Evolutionary conservation across 768 basidiomycete species (phyloP), one percentile per base, ranked within the genome.

Genomic region (Termitomyces heimii): DNA sequence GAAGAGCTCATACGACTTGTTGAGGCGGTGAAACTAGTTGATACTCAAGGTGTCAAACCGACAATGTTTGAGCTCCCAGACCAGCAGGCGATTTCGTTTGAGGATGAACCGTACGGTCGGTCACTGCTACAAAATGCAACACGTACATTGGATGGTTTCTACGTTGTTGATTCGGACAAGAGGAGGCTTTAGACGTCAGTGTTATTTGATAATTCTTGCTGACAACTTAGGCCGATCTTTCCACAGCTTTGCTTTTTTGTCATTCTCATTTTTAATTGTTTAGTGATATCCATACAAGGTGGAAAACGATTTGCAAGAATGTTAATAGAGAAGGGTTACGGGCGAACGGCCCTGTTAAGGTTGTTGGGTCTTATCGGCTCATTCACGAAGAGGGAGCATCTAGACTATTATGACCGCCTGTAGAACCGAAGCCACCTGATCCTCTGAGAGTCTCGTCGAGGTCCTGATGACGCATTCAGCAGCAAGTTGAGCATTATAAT

Each of bases 391-490:
- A 56, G 10, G 63, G 60, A 52, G 57, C 65, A 63, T 62, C 73
- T 34, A 89, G 70, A n/a, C 74, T 67, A 8, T 60, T 72, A 66
- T 93, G 88, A 10, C 94, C 95, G 12, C 96, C 96, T 3, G 96
- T 98, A 5, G 95, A 98, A 0, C 97, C 97, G 63, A 53, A 98
- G 0, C 94, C 97, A 37, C 85, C 86, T 24, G 77, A 76, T 20
- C 97, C 96, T 40, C 97, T 85, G 31, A 82, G 66, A 0, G 97
- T 98, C 57, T 87, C 84, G 51, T 92, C 91, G 7, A 99, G 83
- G 61, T 88, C 80, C 92, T 96, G 64, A 28, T 29, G 37, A 31
- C 8, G 24, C 20, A 7, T 14, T 44, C 1, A 43, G 51, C 18
- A 59, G 28, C 57, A 32, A 12, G 4, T 46, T 9, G 44, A 16